Percentiles rank a stretch among this genome's conserved stretches.
These are phyloP conservation scores for Hyaloscypha bicolor DNA, from an alignment of 495 filamentous ascomycete genomes.

Conservation along the genomic window DNA sequence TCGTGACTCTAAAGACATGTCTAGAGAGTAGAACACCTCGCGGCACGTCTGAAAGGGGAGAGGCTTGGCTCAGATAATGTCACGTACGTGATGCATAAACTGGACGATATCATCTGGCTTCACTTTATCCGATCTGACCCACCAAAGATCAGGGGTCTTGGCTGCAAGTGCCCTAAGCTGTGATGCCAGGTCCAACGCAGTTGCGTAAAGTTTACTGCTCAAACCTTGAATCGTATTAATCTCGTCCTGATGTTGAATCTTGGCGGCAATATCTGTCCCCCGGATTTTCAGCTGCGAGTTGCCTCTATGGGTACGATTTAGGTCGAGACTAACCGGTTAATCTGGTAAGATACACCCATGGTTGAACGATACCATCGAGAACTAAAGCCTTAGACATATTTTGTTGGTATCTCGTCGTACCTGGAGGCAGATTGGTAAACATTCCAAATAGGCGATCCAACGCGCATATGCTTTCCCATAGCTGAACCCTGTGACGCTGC, in stretches of 20 bases:
- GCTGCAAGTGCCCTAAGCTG: slow-evolving; percentile 16
- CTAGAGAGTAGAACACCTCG: too few species aligned
- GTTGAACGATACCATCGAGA: slow-evolving; percentile 13
- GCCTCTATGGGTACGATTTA: too few species aligned
- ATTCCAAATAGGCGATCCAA: slow-evolving; percentile 10
- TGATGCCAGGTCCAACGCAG: slow-evolving; percentile 18
- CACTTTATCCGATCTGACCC: slow-evolving; percentile 6
- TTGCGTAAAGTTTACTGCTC: slow-evolving; percentile 7
- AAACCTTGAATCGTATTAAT: slow-evolving; percentile 4
- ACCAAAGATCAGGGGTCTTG: slow-evolving; percentile 19
- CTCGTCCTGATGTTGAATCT: slow-evolving; percentile 18
- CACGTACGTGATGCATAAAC: slow-evolving; percentile 10
- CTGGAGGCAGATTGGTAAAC: slow-evolving; percentile 17
- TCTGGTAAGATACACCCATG: slow-evolving; percentile 11
- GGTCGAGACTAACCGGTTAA: background rate
- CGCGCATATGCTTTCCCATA: slow-evolving; percentile 14
- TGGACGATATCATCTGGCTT: slow-evolving; percentile 12
- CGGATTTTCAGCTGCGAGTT: too few species aligned
- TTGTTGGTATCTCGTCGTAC: slow-evolving; percentile 9
- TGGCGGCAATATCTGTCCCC: slow-evolving; percentile 3
- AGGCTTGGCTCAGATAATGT: too few species aligned
- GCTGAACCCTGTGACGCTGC: slow-evolving; percentile 17
- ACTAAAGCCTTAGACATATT: background rate
- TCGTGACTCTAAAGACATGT: too few species aligned
- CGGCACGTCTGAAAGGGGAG: too few species aligned